Base-by-base conservation (phyloP, 2,329 filamentous ascomycete genomes). In the Ceratocystis albifundus region DNA sequence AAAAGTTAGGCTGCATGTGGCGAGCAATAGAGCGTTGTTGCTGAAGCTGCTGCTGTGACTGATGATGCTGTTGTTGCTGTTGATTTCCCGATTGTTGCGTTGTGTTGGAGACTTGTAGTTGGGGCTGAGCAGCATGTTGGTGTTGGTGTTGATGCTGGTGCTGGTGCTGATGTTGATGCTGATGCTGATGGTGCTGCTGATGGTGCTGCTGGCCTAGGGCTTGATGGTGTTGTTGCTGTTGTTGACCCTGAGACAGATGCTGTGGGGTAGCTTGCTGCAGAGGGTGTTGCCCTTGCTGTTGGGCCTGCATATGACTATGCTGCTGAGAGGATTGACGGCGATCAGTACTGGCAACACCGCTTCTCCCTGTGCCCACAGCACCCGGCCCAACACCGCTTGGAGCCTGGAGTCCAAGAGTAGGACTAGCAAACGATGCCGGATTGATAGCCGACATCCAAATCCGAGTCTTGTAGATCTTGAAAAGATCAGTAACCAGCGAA, bases 361-460 rank as follows among this genome's bases (percentile, higher is more conserved):
- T 75, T 72, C 85, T 77, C 67, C 78, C 79, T 7, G 81, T 79
- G 61, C 81, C 82, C n/a, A 89, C 81, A 28, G 85, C 84, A 28
- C 85, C 86, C 7, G 84, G 84, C 0, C 84, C 84, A 70, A 88
- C 81, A 32, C 83, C 83, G 69, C 84, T 86, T 1, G 87, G 85
- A 1, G 86, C 84, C 73, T 87, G 86, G 25, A 91, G 78, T 30
- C 88, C 88, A 62, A 89, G 79, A 2, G 85, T 85, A 20, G 89
- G 88, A 69, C 86, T 92, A 28, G 89, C 89, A 75, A 97, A 96
- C 0, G 93, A 96, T 4, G 93, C 94, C 6, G 94, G 94, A 74
- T 99, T 99, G 75, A 99, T 96, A 3, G 94, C 94, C 3, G 93
- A 97, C 90, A 99, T 96, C 94, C 94, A 99, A 72, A 99, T 99